These are phyloP conservation scores for Epithele typhae DNA, from an alignment of 768 basidiomycete genomes.

Conservation along the genomic window DNA sequence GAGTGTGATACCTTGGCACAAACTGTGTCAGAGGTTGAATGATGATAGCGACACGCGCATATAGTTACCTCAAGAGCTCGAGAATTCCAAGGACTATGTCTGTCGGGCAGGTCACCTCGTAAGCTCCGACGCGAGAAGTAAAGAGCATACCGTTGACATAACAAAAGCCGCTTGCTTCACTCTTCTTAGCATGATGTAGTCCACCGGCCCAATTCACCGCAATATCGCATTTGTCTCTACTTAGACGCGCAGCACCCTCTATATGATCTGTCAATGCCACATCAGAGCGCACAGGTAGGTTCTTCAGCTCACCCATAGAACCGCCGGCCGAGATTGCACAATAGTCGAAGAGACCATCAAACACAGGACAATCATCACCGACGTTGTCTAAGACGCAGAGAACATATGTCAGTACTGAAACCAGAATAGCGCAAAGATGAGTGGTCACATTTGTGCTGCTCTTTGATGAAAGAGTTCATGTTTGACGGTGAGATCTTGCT, in stretches of 20 bases:
- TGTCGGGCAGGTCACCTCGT: conserved; percentile 27
- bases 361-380: conserved; percentile 98
- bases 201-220: conserved; percentile 99
- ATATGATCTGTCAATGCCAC: conserved; percentile 4
- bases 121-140: neutral
- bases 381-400: conserved; percentile 69
- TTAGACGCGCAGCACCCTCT: conserved; percentile 97
- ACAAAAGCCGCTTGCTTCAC: conserved; percentile 98
- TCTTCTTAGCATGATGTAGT: conserved; percentile 97
- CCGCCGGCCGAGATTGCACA: conserved; percentile 99
- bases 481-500: conserved; percentile 91
- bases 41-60: neutral
- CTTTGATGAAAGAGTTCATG: conserved; percentile 89
- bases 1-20: conserved; percentile 73
- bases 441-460: conserved; percentile 88
- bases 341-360: conserved; percentile 97
- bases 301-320: conserved; percentile 92
- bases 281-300: neutral
- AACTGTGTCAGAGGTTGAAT: neutral
- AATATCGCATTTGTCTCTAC: conserved; percentile 97
- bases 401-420: neutral
- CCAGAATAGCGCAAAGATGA: neutral
- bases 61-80: conserved; percentile 75
- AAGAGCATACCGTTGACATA: conserved; percentile 83
- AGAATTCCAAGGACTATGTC: conserved; percentile 97